These are phyloP conservation scores for Mycena haematopus DNA, from an alignment of 768 basidiomycete species.

Conservation along the genomic window DNA sequence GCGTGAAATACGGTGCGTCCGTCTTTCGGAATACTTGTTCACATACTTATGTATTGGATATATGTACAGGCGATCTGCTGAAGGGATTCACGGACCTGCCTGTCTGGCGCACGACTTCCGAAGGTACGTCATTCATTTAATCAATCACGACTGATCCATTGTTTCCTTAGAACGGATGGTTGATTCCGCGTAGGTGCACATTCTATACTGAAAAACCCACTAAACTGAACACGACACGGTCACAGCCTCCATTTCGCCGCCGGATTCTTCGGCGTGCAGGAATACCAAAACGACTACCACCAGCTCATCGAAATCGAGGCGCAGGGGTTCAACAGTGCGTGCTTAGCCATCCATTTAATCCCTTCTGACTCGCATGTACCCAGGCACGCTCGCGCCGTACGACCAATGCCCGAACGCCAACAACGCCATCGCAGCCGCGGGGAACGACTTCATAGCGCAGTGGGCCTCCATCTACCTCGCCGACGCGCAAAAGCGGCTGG, in stretches of 20 bases:
- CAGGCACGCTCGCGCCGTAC: constrained; percentile 70
- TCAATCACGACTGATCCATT: constrained; percentile 40
- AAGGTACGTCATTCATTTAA: constrained; percentile 49
- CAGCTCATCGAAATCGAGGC: constrained; percentile 68
- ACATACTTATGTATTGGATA: constrained; percentile 80
- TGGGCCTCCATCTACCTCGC: constrained; percentile 71
- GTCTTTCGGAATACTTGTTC: constrained; percentile 70
- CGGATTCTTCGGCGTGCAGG: constrained; percentile 64
- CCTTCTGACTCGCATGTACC: too few species aligned
- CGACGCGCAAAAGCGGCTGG: constrained; percentile 60
- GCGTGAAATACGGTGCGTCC: constrained; percentile 66
- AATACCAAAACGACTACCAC: constrained; percentile 59
- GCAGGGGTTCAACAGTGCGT: constrained; percentile 54
- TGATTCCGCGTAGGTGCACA: constrained; percentile 46
- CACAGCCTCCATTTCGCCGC: constrained; percentile 62
- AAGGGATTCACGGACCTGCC: constrained; percentile 55
- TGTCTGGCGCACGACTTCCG: constrained; percentile 67
- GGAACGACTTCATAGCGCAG: constrained; percentile 46
- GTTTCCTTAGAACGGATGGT: constrained; percentile 52
- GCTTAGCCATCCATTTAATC: too few species aligned
- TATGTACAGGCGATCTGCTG: constrained; percentile 51
- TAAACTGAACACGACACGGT: constrained; percentile 55
- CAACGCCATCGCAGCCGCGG: constrained; percentile 50
- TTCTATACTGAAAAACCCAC: not conserved
- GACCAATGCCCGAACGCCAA: constrained; percentile 65